Base-by-base conservation (phyloP, 306 rosid genomes). In the Castanea crenata region DNA sequence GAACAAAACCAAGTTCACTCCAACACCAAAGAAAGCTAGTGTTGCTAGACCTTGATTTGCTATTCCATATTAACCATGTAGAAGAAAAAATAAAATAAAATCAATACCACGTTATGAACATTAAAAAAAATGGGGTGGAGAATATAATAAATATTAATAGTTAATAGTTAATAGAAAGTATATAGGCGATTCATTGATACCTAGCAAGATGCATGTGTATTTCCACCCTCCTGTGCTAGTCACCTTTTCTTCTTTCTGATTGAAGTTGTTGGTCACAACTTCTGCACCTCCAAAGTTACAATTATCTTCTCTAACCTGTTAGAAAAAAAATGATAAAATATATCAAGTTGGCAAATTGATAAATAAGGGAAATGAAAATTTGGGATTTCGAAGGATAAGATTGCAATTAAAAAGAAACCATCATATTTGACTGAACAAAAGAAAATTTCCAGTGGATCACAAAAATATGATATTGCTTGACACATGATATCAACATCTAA, bases 1-100 rank as follows among this genome's bases (percentile, higher is more conserved):
- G 67, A 89, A 89, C 81, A 89, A 23, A 44, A 89, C 91, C 82
- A 89, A 77, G 84, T 89, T 89, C 69, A 89, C 92, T 65, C 87
- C 90, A 19, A 89, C 92, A 23, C 92, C 92, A 52, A 89, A 89
- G 82, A 89, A 89, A 35, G 92, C 90, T 38, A 89, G 75, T 23
- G 90, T 89, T 12, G 90, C 92, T n/a, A 89, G 62, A 19, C 87
- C 90, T 89, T 89, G 90, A 76, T 89, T 89, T 19, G 38, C 92
- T 89, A 77, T 78, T 70, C 79, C 59, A 49, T 51, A 58, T 79
- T 55, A 14, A 80, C 9, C 41, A 21, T 44, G 77, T 62, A n/a
- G 65, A 4, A 54, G 25, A 44, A 25, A 49, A 63, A 11, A 11
- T 25, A 19, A 27, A 13, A 29, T 13, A 46, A 55, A 32, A 69